Evolutionary conservation across 2,329 filamentous ascomycete genomes (phyloP).

Genomic region (Colletotrichum endophyticum): DNA sequence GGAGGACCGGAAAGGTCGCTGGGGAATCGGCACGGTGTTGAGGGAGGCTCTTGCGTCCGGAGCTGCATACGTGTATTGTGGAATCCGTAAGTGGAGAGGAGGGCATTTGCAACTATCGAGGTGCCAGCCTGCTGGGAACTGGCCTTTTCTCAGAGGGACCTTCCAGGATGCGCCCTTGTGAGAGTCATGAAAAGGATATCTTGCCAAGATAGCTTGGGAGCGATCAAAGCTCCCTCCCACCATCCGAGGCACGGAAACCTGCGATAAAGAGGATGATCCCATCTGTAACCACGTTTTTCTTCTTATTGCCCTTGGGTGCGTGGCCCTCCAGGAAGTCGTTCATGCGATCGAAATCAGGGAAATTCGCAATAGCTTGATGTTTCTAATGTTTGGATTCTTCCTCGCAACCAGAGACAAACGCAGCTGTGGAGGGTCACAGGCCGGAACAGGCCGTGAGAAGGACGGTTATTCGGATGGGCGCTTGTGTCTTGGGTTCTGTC

Average conservation of each 20-base stretch:
- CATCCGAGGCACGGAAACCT: neutral
- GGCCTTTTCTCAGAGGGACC: neutral
- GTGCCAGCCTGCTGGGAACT: neutral
- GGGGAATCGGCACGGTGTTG: neutral
- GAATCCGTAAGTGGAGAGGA: neutral
- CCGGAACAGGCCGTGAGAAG: neutral
- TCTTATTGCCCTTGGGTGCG: neutral
- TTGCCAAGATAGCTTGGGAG: neutral
- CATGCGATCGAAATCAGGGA: neutral
- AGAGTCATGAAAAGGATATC: neutral
- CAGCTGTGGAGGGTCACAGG: neutral
- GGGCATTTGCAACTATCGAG: slow-evolving; percentile 1
- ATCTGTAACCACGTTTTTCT: neutral
- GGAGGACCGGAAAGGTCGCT: neutral
- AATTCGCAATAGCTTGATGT: neutral
- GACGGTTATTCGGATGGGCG: neutral
- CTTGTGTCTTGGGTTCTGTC: neutral
- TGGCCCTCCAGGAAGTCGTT: neutral
- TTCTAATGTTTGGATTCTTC: neutral
- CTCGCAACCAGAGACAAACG: neutral
- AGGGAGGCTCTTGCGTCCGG: neutral
- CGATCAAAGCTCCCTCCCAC: neutral
- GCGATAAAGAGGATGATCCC: neutral
- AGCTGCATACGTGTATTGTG: neutral
- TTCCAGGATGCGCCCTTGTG: neutral